Evolutionary conservation across 176 grass and related monocot genomes (phyloP).

Genomic region (Ensete glaucum): DNA sequence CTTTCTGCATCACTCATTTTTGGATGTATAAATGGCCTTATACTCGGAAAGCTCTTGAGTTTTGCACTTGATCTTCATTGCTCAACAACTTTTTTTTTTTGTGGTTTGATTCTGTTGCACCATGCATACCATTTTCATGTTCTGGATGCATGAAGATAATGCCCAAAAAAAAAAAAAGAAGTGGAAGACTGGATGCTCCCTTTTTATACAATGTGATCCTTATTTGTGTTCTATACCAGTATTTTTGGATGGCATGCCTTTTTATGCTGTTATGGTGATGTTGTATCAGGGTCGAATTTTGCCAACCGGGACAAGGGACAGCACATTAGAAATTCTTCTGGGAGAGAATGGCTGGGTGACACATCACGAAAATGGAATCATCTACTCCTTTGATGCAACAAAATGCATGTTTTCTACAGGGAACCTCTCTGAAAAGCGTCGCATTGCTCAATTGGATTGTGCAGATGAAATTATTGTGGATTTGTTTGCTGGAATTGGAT

Average conservation of each 20-base stretch:
- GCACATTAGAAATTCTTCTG: slow-evolving; percentile 69
- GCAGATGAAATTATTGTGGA: slow-evolving; percentile 72
- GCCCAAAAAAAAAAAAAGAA: too few relatives aligned
- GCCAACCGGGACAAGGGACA: slow-evolving; percentile 88
- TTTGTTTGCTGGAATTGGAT: slow-evolving; percentile 95
- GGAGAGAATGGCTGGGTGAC: slow-evolving; percentile 70
- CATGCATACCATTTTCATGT: too few relatives aligned
- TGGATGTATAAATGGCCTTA: too few relatives aligned
- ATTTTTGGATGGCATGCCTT: background rate
- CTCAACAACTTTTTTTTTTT: too few relatives aligned
- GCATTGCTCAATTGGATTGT: slow-evolving; percentile 69
- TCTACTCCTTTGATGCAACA: slow-evolving; percentile 84
- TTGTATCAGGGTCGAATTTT: slow-evolving; percentile 64
- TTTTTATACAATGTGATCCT: too few relatives aligned
- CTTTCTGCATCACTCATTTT: too few relatives aligned
- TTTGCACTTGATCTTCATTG: too few relatives aligned
- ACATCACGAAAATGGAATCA: slow-evolving; percentile 76
- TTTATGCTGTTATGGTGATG: background rate
- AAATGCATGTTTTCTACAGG: slow-evolving; percentile 98
- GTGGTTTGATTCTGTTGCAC: too few relatives aligned
- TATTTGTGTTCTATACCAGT: background rate
- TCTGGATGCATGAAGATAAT: too few relatives aligned
- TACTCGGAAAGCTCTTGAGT: too few relatives aligned
- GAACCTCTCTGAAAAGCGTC: slow-evolving; percentile 87
- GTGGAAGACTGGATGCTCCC: too few relatives aligned